Conservation (phyloP, 73 alveolate species). For the Paramecium sonneborni region DNA sequence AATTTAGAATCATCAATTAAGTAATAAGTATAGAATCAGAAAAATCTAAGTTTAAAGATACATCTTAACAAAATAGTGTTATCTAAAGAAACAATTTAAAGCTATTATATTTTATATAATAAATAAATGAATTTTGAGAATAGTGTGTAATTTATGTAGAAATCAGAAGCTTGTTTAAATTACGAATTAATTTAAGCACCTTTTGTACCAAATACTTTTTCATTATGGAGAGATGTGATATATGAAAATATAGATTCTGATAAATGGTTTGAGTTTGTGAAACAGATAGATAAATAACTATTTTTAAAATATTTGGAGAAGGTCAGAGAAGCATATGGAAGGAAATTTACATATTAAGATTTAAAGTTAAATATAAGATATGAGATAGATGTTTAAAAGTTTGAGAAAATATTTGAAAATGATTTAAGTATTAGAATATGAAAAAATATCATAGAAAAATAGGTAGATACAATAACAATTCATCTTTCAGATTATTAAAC, state of each 20-base stretch:
- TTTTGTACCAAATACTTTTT: conserved; percentile 15
- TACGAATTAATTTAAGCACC: conserved; percentile 22
- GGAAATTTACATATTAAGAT: conserved; percentile 29
- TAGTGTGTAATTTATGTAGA: neutral
- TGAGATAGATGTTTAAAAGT: neutral
- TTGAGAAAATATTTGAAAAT: neutral
- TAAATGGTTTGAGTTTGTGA: neutral
- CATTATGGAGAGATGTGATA: conserved; percentile 41
- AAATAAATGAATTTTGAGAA: neutral
- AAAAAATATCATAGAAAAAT: neutral
- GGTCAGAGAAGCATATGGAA: neutral
- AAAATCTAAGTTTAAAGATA: neutral
- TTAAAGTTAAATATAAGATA: neutral
- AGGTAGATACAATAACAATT: neutral
- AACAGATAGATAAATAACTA: neutral
- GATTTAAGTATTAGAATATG: neutral
- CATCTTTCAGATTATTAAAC: neutral
- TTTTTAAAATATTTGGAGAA: neutral
- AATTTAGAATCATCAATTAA: neutral
- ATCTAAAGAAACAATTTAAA: neutral
- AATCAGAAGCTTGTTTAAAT: neutral
- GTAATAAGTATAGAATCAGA: neutral
- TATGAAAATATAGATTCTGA: neutral
- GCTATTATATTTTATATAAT: neutral
- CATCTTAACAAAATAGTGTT: neutral